Evolutionary conservation across 371 early-diverging fungal genomes (phyloP).

Genomic region (Mucor plumbeus): DNA sequence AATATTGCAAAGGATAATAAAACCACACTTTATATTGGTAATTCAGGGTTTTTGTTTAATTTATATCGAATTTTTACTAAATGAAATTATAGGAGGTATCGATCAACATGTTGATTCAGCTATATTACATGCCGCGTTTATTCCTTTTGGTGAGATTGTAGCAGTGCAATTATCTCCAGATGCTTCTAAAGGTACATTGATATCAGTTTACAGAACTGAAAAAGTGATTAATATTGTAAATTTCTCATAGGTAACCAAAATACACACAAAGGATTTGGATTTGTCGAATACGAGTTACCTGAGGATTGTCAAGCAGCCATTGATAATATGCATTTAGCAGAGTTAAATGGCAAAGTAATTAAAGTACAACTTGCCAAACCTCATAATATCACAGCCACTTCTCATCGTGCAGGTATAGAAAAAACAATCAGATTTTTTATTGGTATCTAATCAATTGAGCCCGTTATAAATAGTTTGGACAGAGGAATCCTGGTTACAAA

Average conservation of each 20-base stretch:
- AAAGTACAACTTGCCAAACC: slow-evolving; percentile 88
- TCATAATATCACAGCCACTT: slow-evolving; percentile 61
- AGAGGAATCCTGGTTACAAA: slow-evolving; percentile 75
- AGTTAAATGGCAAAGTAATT: slow-evolving; percentile 88
- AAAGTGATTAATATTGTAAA: neutral
- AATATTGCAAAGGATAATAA: slow-evolving; percentile 48
- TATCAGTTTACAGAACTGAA: no score
- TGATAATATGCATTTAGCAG: slow-evolving; percentile 93
- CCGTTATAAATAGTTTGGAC: slow-evolving; percentile 64
- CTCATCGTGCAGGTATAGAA: slow-evolving; percentile 62
- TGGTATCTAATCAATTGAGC: neutral
- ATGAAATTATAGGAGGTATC: slow-evolving; percentile 69
- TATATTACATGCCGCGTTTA: slow-evolving; percentile 86
- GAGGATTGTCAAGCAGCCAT: slow-evolving; percentile 89
- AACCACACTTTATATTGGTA: slow-evolving; percentile 64
- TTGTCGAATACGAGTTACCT: slow-evolving; percentile 89
- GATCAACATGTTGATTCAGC: slow-evolving; percentile 81
- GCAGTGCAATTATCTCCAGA: slow-evolving; percentile 86
- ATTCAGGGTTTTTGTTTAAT: neutral
- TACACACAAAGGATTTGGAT: slow-evolving; percentile 91
- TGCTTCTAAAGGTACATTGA: slow-evolving; percentile 34
- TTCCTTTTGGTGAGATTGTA: slow-evolving; percentile 96
- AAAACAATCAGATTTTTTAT: neutral
- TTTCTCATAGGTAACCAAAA: slow-evolving; percentile 39
- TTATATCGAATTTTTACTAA: neutral